phyloP scores from a whole-genome alignment of 129 eudicot species.

The Arctium minus region DNA sequence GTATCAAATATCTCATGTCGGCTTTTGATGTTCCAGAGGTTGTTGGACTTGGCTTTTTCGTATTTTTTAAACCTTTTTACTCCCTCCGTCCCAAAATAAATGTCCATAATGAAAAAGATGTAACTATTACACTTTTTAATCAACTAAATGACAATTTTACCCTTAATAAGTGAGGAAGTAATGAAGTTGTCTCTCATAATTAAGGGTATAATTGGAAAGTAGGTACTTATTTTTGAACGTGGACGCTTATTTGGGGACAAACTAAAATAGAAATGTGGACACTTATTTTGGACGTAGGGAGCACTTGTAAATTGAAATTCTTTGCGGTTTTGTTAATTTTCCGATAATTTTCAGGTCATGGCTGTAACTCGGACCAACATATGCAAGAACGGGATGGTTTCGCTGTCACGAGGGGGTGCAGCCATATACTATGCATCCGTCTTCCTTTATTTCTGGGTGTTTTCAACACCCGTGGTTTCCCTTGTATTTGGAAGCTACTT shows the following conservation, averaged over 20 bases:
- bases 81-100: background rate
- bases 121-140: background rate
- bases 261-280: too few relatives aligned
- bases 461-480: slow-evolving; percentile 94
- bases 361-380: slow-evolving; percentile 90
- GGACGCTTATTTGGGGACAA: too few relatives aligned
- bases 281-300: background rate
- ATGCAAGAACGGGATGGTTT: slow-evolving; percentile 81
- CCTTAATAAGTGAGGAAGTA: background rate
- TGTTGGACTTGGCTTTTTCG: background rate
- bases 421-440: slow-evolving; percentile 85
- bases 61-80: background rate
- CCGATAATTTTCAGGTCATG: slow-evolving; percentile 62
- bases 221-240: too few relatives aligned
- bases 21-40: slow-evolving; percentile 99
- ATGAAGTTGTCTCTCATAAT: background rate
- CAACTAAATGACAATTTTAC: background rate
- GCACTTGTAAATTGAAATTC: background rate
- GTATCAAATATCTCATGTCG: slow-evolving; percentile 95
- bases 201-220: background rate
- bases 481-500: slow-evolving; percentile 95
- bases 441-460: slow-evolving; percentile 94
- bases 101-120: background rate
- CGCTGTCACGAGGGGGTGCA: slow-evolving; percentile 85
- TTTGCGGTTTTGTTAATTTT: background rate